Evolutionary conservation across 345 rosid genomes (phyloP), one percentile per base, ranked within the genome.

Genomic region (Jatropha curcas): DNA sequence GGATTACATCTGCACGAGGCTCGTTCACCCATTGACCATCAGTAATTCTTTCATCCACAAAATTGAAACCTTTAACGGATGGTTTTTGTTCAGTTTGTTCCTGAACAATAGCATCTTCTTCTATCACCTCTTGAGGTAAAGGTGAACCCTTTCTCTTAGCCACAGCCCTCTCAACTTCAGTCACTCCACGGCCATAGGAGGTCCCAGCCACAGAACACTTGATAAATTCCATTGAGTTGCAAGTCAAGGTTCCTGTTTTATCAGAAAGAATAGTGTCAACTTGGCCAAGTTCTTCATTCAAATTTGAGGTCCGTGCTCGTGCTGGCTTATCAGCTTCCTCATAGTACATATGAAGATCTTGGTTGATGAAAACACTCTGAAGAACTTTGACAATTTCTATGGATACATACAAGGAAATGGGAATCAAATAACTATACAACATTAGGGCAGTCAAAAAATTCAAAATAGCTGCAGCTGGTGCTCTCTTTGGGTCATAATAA

Each of bases 261-360:
- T 94, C 98, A 0, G 98, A 94, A 45, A 94, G 87, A 51, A 94
- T 82, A 17, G 98, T 94, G 51, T 90, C 96, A 7, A 94, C 98
- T 80, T 92, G 96, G 20, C 98, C 98, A 1, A 94, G 98, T 83
- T 94, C 98, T 87, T 94, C 98, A 19, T 94, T 94, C 75, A 94
- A 86, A 83, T 94, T 94, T n/a, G 98, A 94, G 20, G 98, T 94
- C 41, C 98, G 89, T 12, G 98, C 98, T 48, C 77, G 83, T 6
- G 98, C 98, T 2, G 98, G 98, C 78, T 86, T 88, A 81, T 94
- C 97, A 0, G 88, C 77, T 76, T 92, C 98, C 72, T 90, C 97
- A 14, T 88, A 81, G 83, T 94, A 94, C 98, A 94, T 94, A 0
- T 80, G 76, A 68, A 76, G 78, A 80, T 94, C 98, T 64, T 83